phyloP scores from a whole-genome alignment of 164 flowering plant genomes.

The Vitis riparia region DNA sequence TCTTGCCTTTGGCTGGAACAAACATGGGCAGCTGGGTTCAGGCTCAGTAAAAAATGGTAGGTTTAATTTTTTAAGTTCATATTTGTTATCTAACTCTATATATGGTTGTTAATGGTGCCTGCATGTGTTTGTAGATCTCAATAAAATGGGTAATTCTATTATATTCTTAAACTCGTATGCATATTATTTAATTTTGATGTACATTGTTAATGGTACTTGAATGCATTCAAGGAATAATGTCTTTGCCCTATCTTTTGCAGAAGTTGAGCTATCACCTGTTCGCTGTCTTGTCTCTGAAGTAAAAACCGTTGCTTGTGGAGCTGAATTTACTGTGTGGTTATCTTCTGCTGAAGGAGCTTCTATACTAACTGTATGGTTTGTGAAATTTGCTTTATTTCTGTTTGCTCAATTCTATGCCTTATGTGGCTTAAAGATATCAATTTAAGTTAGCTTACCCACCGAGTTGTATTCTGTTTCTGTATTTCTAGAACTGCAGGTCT shows the following conservation, averaged over 20 bases:
- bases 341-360: constrained; percentile 86
- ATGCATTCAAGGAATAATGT: background rate
- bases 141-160: too few species aligned
- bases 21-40: constrained; percentile 96
- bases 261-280: constrained; percentile 79
- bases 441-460: constrained; percentile 3
- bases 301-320: constrained; percentile 77
- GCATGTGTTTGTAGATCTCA: too few species aligned
- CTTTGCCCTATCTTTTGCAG: constrained; percentile 38
- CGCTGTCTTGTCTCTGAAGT: constrained; percentile 78
- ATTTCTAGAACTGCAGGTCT: constrained; percentile 88
- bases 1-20: constrained; percentile 93
- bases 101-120: too few species aligned
- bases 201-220: background rate
- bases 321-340: constrained; percentile 94
- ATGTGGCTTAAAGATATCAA: background rate
- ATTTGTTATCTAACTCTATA: too few species aligned
- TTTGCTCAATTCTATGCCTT: background rate
- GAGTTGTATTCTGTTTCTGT: constrained; percentile 24
- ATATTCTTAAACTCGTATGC: background rate
- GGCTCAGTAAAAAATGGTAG: constrained; percentile 78
- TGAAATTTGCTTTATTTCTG: constrained; percentile 10
- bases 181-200: background rate
- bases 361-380: constrained; percentile 87
- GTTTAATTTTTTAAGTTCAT: background rate